These are phyloP conservation scores for Clavariopsis aquatica DNA, from an alignment of 495 filamentous ascomycete species.

Conservation along the genomic window DNA sequence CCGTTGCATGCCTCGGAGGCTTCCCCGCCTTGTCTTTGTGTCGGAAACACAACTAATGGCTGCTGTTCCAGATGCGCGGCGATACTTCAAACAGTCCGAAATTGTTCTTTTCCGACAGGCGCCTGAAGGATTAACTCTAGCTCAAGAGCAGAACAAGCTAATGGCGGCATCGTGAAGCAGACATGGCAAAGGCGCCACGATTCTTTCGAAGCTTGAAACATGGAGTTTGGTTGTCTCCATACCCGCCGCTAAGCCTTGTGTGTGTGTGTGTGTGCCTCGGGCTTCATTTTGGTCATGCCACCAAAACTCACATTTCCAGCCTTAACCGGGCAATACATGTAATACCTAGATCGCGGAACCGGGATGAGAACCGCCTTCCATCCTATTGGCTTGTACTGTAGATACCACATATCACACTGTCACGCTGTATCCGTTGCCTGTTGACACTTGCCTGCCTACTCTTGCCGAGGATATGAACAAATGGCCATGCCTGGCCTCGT, in stretches of 20 bases:
- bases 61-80: constrained; percentile 69
- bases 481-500: too few species aligned
- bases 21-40: constrained; percentile 7
- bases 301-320: not conserved
- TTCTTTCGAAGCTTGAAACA: not conserved
- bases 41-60: constrained; percentile 12
- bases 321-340: not conserved
- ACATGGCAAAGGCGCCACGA: not conserved
- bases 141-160: constrained; percentile 39
- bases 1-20: constrained; percentile 1
- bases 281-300: constrained; percentile 1
- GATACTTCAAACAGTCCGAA: constrained; percentile 99
- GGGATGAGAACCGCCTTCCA: not conserved
- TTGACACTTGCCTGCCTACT: too few species aligned
- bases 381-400: constrained; percentile 4
- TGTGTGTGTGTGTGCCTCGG: not conserved
- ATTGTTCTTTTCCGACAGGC: constrained; percentile 96
- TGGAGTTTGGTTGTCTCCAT: not conserved
- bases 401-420: too few species aligned
- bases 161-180: constrained; percentile 34
- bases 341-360: constrained; percentile 7
- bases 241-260: not conserved
- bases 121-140: constrained; percentile 57
- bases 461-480: too few species aligned
- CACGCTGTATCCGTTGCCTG: too few species aligned